Conservation (phyloP, 2,329 filamentous ascomycete species). For the Ampelomyces quisqualis region DNA sequence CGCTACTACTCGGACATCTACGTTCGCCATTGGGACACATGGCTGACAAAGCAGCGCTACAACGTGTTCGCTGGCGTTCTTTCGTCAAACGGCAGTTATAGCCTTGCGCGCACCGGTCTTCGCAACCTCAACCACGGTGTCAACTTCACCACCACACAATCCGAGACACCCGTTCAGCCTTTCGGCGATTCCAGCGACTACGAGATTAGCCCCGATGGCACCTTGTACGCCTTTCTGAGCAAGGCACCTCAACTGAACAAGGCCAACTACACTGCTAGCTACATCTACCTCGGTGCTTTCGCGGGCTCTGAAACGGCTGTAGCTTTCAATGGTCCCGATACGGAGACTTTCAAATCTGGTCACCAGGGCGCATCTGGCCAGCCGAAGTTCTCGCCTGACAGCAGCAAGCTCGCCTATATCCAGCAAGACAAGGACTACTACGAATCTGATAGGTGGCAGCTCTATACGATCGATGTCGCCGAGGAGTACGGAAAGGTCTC, state of each 20-base stretch:
- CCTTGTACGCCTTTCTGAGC: slow-evolving; percentile 65
- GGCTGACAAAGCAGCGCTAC: slow-evolving; percentile 67
- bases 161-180: slow-evolving; percentile 70
- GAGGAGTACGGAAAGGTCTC: slow-evolving; percentile 19
- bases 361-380: slow-evolving; percentile 65
- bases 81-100: slow-evolving; percentile 29
- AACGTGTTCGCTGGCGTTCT: slow-evolving; percentile 73
- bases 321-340: slow-evolving; percentile 38
- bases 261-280: slow-evolving; percentile 76
- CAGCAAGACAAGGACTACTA: slow-evolving; percentile 64
- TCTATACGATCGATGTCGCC: slow-evolving; percentile 38
- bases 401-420: slow-evolving; percentile 75
- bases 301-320: slow-evolving; percentile 54
- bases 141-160: slow-evolving; percentile 51
- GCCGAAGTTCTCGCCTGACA: slow-evolving; percentile 74
- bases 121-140: slow-evolving; percentile 64
- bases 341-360: slow-evolving; percentile 34
- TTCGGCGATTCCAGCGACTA: slow-evolving; percentile 80
- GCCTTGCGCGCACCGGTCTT: slow-evolving; percentile 38
- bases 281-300: slow-evolving; percentile 73
- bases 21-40: slow-evolving; percentile 79
- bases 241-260: slow-evolving; percentile 72
- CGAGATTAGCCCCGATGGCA: slow-evolving; percentile 65
- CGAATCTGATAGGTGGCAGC: slow-evolving; percentile 73
- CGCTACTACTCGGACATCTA: slow-evolving; percentile 74